These are phyloP conservation scores for Thalassiosira livingstoniorum DNA, from an alignment of 352 stramenopile species.

Conservation along the genomic window DNA sequence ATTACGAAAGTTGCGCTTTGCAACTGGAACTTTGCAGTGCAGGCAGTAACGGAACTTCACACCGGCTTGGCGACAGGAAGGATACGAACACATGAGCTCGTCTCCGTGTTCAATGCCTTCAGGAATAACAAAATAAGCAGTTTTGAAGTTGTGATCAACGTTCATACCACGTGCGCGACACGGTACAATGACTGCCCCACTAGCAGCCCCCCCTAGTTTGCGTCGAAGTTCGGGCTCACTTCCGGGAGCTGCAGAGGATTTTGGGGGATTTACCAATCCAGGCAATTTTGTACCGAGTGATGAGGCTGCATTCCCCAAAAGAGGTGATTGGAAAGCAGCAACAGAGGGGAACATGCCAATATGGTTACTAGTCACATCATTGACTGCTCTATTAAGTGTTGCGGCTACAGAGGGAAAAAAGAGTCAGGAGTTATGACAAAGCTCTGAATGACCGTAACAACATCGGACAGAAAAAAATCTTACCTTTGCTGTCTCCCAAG, in stretches of 20 bases:
- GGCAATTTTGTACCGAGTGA: not conserved
- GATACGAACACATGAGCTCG: constrained; percentile 81
- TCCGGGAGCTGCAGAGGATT: no score
- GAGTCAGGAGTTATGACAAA: not conserved
- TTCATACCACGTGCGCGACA: constrained; percentile 80
- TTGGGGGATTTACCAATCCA: not conserved
- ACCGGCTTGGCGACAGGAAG: constrained; percentile 76
- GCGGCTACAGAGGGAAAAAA: not conserved
- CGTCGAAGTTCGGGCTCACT: not conserved
- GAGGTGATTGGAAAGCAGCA: not conserved
- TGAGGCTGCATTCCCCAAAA: not conserved
- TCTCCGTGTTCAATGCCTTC: constrained; percentile 82
- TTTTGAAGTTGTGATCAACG: constrained; percentile 84
- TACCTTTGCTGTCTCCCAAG: not conserved
- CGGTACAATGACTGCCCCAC: constrained; percentile 72
- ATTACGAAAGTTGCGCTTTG: constrained; percentile 80
- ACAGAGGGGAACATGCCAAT: not conserved
- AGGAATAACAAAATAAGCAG: constrained; percentile 83
- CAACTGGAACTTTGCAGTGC: constrained; percentile 82
- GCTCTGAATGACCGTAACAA: not conserved
- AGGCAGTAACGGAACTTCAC: constrained; percentile 84
- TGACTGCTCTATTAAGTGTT: not conserved
- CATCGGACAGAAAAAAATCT: not conserved
- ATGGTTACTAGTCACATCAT: not conserved
- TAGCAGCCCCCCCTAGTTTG: constrained; percentile 26